Conservation (phyloP, 2,329 filamentous ascomycete genomes). For the Sporothrix variecibatus region DNA sequence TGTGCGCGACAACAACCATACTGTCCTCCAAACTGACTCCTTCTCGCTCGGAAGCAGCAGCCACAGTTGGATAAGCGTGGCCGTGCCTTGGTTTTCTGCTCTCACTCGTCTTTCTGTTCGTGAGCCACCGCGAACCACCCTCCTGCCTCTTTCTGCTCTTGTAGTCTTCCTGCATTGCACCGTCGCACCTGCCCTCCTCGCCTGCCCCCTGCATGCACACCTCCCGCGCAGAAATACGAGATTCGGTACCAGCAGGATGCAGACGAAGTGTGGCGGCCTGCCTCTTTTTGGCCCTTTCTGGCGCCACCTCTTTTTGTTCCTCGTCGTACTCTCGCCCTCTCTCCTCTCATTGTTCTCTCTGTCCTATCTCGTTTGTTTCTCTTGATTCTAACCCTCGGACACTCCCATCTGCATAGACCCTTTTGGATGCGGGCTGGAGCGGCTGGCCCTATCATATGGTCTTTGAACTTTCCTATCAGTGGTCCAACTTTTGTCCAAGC, state of each 20-base stretch:
- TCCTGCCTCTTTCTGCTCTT: neutral
- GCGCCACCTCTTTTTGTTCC: neutral
- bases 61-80: conserved; percentile 16
- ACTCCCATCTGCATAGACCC: conserved; percentile 1
- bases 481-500: neutral
- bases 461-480: neutral
- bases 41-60: neutral
- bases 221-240: conserved; percentile 4
- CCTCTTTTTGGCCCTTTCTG: neutral
- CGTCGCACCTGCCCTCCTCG: neutral
- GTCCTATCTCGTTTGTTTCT: neutral
- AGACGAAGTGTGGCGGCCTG: conserved; percentile 3
- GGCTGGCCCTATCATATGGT: neutral
- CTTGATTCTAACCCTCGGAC: neutral
- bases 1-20: neutral
- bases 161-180: neutral
- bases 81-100: conserved; percentile 13
- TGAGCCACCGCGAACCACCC: neutral
- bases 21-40: neutral
- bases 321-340: neutral
- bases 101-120: neutral
- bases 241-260: neutral
- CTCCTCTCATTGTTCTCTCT: neutral
- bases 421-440: neutral
- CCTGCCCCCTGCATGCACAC: conserved; percentile 8